Evolutionary conservation across 495 filamentous ascomycete genomes (phyloP).

Genomic region (Aspergillus haitiensis): DNA sequence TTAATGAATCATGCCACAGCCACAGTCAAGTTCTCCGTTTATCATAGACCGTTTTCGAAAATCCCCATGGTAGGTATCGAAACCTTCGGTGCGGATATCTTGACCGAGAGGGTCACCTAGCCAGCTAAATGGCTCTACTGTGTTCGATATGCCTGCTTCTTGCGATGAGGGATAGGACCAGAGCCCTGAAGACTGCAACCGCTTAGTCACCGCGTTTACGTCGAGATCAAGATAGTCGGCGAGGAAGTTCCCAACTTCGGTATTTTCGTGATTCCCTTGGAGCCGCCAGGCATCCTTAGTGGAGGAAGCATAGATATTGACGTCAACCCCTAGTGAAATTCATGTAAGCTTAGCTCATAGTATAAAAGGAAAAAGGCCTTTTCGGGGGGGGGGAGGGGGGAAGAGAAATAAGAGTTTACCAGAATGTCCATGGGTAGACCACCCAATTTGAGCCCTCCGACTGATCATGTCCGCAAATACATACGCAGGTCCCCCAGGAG

Average conservation of each 20-base stretch:
- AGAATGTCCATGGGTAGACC: constrained; percentile 88
- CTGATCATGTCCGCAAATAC: constrained; percentile 85
- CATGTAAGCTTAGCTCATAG: constrained; percentile 22
- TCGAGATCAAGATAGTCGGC: constrained; percentile 77
- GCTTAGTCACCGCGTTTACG: constrained; percentile 69
- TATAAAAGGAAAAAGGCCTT: not conserved
- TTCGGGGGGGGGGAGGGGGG: not conserved
- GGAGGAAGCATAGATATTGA: constrained; percentile 81
- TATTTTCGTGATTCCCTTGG: constrained; percentile 91
- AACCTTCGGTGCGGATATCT: constrained; percentile 34
- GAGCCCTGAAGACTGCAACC: constrained; percentile 60
- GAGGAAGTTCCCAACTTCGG: constrained; percentile 81
- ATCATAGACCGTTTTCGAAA: constrained; percentile 43
- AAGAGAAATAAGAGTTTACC: too few relatives aligned
- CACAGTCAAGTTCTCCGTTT: constrained; percentile 33
- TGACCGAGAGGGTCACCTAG: constrained; percentile 45
- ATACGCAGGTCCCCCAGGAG: constrained; percentile 46
- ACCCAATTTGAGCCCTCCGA: constrained; percentile 83
- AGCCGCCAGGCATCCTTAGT: constrained; percentile 51
- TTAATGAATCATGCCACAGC: constrained; percentile 41
- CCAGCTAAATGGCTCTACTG: constrained; percentile 33
- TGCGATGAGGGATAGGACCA: constrained; percentile 22
- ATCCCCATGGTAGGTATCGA: constrained; percentile 53
- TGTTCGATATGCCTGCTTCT: constrained; percentile 14
- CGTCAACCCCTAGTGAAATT: constrained; percentile 62